Base-by-base conservation (phyloP, 2,329 filamentous ascomycete species). In the Aspergillus sp. region DNA sequence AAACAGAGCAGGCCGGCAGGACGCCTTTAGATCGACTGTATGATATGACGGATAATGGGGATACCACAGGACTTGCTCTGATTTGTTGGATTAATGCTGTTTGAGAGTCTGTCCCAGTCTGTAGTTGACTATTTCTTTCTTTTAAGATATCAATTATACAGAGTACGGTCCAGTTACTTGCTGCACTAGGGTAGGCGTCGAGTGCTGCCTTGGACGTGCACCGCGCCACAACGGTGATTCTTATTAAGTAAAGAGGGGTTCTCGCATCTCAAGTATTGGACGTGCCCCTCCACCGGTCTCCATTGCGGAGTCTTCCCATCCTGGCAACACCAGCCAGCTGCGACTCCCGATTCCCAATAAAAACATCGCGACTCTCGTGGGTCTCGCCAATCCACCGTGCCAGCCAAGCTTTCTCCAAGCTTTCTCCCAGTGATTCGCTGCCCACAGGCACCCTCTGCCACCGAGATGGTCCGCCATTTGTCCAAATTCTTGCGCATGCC, bases 341-440 rank as follows among this genome's bases (percentile, higher is more conserved):
- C 12, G 15, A 13, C 24, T 12, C 12, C 20, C 17, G 20, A 13
- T 13, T 9, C 24, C 15, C 34, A 26, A 54, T 41, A 43, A 54
- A 36, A 30, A 54, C 43, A 48, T 26, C 17, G 15, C 13, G 12
- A 15, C 51, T 22, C 12, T 38, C 24, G 32, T 44, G 51, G 39
- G 39, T 53, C 48, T 12, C 44, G 43, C 20, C 17, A 20, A 13
- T 24, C 53, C 47, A 56, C 48, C 43, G 41, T 34, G 26, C 47
- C 49, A 53, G 61, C 57, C 54, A 65, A 65, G 63, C 63, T 65
- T 65, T 64, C 57, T 56, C 58, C 36, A 65, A 65, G 63, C 63
- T 62, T 64, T 61, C 32, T 26, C n/a, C 26, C 48, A 42, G 34
- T 56, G 24, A 59, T 61, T 62, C 57, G 59, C 55, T 50, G 53